These are phyloP conservation scores for Hemerocallis citrina DNA, from an alignment of 106 monocot genomes.

Conservation along the genomic window DNA sequence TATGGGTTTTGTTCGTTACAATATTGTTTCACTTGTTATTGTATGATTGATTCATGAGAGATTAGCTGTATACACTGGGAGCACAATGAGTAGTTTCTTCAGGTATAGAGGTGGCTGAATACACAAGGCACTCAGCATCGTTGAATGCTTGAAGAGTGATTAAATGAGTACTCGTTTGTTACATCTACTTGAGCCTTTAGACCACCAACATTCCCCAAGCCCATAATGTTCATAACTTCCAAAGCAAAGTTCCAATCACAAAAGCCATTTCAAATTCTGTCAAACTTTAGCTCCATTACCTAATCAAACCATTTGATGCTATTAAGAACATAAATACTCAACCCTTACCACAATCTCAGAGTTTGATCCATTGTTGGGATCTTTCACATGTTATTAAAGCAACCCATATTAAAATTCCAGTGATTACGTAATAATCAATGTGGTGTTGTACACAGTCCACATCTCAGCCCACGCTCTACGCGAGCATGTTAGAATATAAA, in stretches of 20 bases:
- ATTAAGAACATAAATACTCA: too few species aligned
- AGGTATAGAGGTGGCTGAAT: neutral
- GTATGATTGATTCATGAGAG: neutral
- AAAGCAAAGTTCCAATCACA: neutral
- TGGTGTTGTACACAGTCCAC: too few species aligned
- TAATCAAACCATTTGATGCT: too few species aligned
- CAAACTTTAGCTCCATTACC: conserved; percentile 4
- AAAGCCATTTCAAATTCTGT: conserved; percentile 1
- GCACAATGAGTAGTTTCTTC: neutral
- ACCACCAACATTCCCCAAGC: neutral
- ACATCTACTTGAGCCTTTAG: neutral
- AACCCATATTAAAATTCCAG: too few species aligned
- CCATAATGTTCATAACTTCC: neutral
- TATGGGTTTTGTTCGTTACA: neutral
- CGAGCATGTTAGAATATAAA: too few species aligned
- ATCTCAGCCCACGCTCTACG: too few species aligned
- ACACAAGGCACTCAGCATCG: neutral
- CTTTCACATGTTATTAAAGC: too few species aligned
- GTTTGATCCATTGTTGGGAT: too few species aligned
- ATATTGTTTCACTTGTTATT: neutral
- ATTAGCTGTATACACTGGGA: neutral
- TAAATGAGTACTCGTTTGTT: neutral
- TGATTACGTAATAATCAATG: too few species aligned
- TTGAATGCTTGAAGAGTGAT: neutral
- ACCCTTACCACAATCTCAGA: too few species aligned